Conservation (phyloP, 441 rosid species). For the Codiaeum variegatum region DNA sequence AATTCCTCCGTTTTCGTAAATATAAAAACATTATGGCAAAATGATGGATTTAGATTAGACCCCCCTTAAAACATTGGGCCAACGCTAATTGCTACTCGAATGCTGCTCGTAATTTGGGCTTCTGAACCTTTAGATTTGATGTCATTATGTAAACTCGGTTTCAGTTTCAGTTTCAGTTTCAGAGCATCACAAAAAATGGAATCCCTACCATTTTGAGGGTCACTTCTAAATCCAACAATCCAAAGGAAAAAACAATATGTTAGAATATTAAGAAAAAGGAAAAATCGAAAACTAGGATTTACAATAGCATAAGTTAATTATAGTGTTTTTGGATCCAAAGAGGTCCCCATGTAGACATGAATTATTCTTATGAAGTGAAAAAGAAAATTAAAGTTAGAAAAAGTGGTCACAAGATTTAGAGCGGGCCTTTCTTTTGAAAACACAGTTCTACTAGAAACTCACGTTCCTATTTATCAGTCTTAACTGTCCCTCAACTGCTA, state of each 20-base stretch:
- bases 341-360: conserved; percentile 29
- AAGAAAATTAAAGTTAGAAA: conserved; percentile 21
- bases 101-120: conserved; percentile 1
- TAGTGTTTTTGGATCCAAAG: conserved; percentile 9
- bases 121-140: not conserved
- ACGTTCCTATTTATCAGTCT: conserved; percentile 46
- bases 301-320: not conserved
- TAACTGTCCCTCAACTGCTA: conserved; percentile 46
- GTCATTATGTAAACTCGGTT: too few relatives aligned
- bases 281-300: not conserved
- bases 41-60: not conserved
- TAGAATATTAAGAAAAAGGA: not conserved
- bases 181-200: conserved; percentile 9
- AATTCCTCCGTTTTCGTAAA: not conserved
- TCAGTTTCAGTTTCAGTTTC: too few relatives aligned
- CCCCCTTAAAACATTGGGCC: not conserved
- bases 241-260: not conserved
- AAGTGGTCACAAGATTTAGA: conserved; percentile 59
- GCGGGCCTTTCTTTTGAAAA: conserved; percentile 58
- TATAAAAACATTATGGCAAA: not conserved
- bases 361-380: conserved; percentile 31
- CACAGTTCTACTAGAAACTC: conserved; percentile 29
- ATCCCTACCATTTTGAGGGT: too few relatives aligned
- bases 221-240: not conserved
- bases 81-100: not conserved